Percentiles rank a stretch among this genome's conserved stretches.
phyloP scores from a whole-genome alignment of 23 red algal species.

The Gracilaria gracilis region DNA sequence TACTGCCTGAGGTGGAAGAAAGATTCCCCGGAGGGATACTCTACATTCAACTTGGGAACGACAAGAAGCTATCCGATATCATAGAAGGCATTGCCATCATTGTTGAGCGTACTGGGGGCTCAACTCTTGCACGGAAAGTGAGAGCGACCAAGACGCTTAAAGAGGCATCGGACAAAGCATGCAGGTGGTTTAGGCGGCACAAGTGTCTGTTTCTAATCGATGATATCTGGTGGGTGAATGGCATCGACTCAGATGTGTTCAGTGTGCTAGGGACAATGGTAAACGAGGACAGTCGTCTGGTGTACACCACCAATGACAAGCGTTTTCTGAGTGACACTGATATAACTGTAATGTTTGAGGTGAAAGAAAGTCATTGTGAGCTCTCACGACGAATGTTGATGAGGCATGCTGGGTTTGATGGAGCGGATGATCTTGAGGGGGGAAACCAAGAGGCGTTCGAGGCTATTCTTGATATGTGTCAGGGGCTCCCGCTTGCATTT shows the following conservation, averaged over 20 bases:
- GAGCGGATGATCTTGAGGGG: neutral
- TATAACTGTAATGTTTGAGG: neutral
- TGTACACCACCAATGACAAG: neutral
- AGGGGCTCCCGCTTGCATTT: conserved; percentile 8
- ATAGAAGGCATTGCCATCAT: too few species aligned
- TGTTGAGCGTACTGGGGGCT: too few species aligned
- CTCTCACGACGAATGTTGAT: neutral
- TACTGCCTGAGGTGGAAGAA: too few species aligned
- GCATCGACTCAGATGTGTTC: neutral
- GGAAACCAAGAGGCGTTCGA: neutral
- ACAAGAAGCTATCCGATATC: too few species aligned
- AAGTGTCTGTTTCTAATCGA: neutral
- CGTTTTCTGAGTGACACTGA: neutral
- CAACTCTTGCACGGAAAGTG: too few species aligned
- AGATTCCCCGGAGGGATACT: too few species aligned
- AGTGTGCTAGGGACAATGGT: neutral
- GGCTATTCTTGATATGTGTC: neutral
- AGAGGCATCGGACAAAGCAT: too few species aligned
- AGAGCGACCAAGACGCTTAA: too few species aligned
- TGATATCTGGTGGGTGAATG: neutral
- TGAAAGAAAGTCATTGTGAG: neutral
- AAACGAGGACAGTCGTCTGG: neutral
- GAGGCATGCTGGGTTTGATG: neutral
- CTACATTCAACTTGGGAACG: too few species aligned
- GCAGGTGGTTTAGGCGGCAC: too few species aligned